These are phyloP conservation scores for Chamaecrista fasciculata DNA, from an alignment of 306 rosid species.

Conservation along the genomic window DNA sequence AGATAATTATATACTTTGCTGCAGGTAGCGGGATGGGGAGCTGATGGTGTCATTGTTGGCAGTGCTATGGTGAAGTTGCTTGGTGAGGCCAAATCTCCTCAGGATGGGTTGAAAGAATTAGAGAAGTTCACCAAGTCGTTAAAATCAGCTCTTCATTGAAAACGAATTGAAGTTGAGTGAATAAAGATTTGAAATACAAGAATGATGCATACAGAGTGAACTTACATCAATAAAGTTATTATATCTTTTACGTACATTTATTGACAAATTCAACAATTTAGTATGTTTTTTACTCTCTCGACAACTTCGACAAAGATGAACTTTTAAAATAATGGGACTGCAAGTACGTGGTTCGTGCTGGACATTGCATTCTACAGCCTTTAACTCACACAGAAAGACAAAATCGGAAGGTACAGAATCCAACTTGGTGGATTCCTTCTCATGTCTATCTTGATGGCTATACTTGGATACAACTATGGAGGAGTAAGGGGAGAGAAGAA, in stretches of 20 bases:
- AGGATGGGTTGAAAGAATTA: conserved; percentile 82
- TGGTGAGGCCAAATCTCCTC: conserved; percentile 74
- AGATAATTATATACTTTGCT: conserved; percentile 20
- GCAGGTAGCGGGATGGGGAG: conserved; percentile 88
- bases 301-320: too few species aligned
- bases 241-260: too few species aligned
- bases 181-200: too few species aligned
- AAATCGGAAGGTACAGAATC: conserved; percentile 49
- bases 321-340: too few species aligned
- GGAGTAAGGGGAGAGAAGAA: conserved; percentile 13
- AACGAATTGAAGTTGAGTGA: conserved; percentile 8
- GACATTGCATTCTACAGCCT: conserved; percentile 68
- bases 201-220: too few species aligned
- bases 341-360: conserved; percentile 63
- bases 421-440: conserved; percentile 61
- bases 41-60: conserved; percentile 93
- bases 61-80: conserved; percentile 87
- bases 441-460: conserved; percentile 51
- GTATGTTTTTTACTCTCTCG: too few species aligned
- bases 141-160: conserved; percentile 56
- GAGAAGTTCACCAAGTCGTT: conserved; percentile 57
- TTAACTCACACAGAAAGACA: conserved; percentile 58
- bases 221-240: too few species aligned
- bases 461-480: conserved; percentile 45
- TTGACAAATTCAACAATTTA: too few species aligned